phyloP scores from a whole-genome alignment of 2,329 filamentous ascomycete species.

The Fusarium concolor region DNA sequence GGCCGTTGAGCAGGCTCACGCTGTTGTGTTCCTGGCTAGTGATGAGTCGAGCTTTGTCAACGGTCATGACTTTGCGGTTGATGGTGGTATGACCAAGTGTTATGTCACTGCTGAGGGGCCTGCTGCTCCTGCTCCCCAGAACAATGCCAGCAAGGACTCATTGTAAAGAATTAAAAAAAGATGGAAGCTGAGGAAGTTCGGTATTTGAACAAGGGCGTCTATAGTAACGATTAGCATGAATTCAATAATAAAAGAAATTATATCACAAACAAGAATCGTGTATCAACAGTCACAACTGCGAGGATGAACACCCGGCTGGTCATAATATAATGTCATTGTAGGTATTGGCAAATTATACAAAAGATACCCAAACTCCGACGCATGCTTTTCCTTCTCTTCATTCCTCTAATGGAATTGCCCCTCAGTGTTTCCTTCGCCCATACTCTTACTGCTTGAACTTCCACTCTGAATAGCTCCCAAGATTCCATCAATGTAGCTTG shows the following conservation, averaged over 20 bases:
- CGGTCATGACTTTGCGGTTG: constrained; percentile 91
- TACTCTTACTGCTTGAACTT: constrained; percentile 88
- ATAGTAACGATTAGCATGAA: constrained; percentile 38
- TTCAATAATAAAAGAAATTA: constrained; percentile 28
- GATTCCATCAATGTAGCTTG: constrained; percentile 85
- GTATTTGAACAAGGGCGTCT: background rate
- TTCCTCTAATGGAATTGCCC: constrained; percentile 65
- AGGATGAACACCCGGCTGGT: constrained; percentile 19
- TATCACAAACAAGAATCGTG: constrained; percentile 1
- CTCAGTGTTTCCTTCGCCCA: constrained; percentile 96
- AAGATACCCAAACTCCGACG: constrained; percentile 42
- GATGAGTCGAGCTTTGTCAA: constrained; percentile 93
- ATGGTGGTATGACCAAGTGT: constrained; percentile 94
- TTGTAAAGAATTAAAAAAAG: constrained; percentile 42
- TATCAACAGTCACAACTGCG: constrained; percentile 9
- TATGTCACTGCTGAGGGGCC: constrained; percentile 79
- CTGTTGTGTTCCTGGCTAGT: constrained; percentile 86
- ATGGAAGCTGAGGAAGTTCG: background rate
- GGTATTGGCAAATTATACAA: constrained; percentile 20
- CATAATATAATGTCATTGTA: constrained; percentile 27
- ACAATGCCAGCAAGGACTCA: constrained; percentile 67
- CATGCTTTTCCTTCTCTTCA: constrained; percentile 41
- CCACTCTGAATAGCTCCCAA: constrained; percentile 91
- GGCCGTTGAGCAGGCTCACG: constrained; percentile 92
- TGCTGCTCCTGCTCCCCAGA: constrained; percentile 64